phyloP scores from a whole-genome alignment of 2,329 filamentous ascomycete species.

The Epichloe brachyelytri region DNA sequence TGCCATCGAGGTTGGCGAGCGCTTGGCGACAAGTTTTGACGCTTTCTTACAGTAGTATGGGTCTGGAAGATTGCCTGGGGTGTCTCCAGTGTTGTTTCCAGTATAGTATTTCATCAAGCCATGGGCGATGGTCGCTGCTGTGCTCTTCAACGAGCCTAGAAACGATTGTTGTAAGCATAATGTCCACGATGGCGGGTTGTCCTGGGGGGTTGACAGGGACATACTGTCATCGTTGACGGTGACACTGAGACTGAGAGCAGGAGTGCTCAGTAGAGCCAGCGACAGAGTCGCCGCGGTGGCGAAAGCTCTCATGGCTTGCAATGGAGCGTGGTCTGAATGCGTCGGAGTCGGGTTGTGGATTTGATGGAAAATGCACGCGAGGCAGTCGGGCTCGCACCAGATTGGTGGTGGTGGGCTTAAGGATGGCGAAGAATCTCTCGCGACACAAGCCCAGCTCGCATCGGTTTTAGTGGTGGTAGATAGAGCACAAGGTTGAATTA shows the following conservation, averaged over 20 bases:
- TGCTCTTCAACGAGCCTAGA: conserved; percentile 36
- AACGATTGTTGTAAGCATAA: not conserved
- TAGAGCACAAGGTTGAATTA: not conserved
- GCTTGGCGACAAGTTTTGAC: conserved; percentile 20
- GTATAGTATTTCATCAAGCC: conserved; percentile 37
- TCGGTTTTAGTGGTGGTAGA: not conserved
- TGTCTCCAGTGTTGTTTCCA: conserved; percentile 46
- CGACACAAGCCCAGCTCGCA: conserved; percentile 1
- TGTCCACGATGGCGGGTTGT: not conserved
- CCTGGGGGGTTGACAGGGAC: not conserved
- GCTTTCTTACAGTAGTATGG: conserved; percentile 46
- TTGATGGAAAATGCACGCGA: not conserved
- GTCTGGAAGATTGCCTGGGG: conserved; percentile 42
- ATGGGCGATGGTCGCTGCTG: conserved; percentile 33
- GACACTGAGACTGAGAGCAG: conserved; percentile 17
- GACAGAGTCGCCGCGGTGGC: conserved; percentile 4
- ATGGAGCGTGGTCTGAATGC: not conserved
- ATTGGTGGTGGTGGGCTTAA: not conserved
- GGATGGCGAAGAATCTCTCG: not conserved
- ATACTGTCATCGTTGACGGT: conserved; percentile 21
- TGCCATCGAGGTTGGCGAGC: not conserved
- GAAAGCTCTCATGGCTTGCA: conserved; percentile 2
- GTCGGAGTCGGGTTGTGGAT: not conserved
- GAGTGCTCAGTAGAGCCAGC: conserved; percentile 6
- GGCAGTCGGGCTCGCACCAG: not conserved